These are phyloP conservation scores for Neurospora sp. DNA, from an alignment of 495 filamentous ascomycete species.

Conservation along the genomic window DNA sequence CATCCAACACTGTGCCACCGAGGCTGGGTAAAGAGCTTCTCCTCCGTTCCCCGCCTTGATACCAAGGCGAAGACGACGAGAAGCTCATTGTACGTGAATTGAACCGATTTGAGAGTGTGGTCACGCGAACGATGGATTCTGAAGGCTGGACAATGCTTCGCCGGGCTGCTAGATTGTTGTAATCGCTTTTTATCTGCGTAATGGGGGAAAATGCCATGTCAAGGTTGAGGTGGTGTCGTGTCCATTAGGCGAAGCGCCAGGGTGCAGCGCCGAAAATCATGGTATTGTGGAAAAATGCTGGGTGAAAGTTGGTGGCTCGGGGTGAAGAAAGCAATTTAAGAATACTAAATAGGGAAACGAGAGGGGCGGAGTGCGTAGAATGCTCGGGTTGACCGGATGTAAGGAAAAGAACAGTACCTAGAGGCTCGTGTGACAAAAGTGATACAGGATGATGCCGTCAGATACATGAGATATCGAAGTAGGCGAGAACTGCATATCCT, in stretches of 20 bases:
- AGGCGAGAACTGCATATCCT: not conserved
- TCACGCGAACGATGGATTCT: no score
- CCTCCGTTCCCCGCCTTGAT: not conserved
- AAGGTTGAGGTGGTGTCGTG: not conserved
- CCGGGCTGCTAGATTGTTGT: not conserved
- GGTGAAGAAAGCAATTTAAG: not conserved
- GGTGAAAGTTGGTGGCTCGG: not conserved
- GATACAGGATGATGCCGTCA: not conserved
- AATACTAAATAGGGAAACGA: not conserved
- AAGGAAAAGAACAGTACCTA: not conserved
- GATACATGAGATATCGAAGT: not conserved
- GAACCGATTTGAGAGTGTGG: not conserved
- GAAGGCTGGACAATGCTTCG: not conserved
- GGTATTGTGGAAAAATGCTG: not conserved
- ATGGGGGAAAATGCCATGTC: not conserved
- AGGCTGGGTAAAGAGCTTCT: not conserved
- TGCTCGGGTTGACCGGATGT: not conserved
- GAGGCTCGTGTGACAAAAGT: not conserved
- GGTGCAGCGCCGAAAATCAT: not conserved
- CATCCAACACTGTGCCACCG: constrained; percentile 1
- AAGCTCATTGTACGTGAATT: not conserved
- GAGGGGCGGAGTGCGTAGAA: not conserved
- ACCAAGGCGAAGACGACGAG: not conserved
- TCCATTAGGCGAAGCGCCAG: not conserved
- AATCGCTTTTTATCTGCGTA: not conserved